Conservation (phyloP, 805 yeast genomes). For the Sporopachydermia quercuum region DNA sequence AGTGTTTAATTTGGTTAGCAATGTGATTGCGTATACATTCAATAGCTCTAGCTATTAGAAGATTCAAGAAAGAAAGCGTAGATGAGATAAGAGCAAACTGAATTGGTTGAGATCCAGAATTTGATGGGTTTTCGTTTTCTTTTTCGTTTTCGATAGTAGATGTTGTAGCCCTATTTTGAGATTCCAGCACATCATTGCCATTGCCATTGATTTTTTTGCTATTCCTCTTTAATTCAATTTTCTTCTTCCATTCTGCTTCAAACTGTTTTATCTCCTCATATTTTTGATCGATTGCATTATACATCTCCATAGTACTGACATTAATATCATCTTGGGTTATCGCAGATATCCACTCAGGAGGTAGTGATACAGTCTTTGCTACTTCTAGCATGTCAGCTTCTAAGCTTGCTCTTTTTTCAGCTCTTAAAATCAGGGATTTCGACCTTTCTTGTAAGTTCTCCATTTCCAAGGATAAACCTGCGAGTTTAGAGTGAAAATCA, state of each 20-base stretch:
- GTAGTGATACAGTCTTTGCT: conserved; percentile 59
- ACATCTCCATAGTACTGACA: conserved; percentile 50
- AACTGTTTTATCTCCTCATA: conserved; percentile 33
- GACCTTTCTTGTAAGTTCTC: conserved; percentile 43
- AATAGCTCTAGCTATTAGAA: conserved; percentile 45
- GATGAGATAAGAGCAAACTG: conserved; percentile 13
- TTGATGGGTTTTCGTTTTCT: conserved; percentile 7
- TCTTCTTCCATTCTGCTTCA: conserved; percentile 14
- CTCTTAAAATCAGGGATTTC: conserved; percentile 28
- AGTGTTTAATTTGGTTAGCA: conserved; percentile 45
- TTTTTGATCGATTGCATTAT: conserved; percentile 44
- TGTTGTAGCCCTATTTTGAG: background rate
- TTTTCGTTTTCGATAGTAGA: background rate
- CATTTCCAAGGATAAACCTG: conserved; percentile 43
- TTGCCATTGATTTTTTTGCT: background rate
- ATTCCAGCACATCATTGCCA: background rate
- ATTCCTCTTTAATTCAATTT: conserved; percentile 7
- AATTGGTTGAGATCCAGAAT: conserved; percentile 7
- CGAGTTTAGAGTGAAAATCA: conserved; percentile 43
- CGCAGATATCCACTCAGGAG: conserved; percentile 52
- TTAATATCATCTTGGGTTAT: conserved; percentile 44
- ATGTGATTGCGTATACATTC: conserved; percentile 67
- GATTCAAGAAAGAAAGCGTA: conserved; percentile 24
- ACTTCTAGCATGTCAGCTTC: conserved; percentile 51
- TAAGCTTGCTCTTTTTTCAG: conserved; percentile 31